A percentile compares a stretch with the other conserved stretches of the same genome.
Conservation (phyloP, 768 basidiomycete species). For the Serendipita sp. region DNA sequence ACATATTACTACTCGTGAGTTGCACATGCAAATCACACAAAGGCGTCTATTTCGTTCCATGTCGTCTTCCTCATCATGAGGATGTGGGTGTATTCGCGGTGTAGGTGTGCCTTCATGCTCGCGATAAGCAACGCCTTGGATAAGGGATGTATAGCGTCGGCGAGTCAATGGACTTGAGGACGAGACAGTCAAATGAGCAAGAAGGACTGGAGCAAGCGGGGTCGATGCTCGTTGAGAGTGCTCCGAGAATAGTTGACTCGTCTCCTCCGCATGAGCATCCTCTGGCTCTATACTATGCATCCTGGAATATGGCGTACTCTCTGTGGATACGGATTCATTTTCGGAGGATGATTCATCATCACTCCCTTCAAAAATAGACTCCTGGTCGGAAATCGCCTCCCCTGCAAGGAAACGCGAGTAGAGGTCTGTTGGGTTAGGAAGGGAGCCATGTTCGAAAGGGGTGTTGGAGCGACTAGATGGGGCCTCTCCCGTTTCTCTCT, state of each 20-base stretch:
- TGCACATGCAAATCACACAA: constrained; percentile 61
- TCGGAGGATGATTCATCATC: constrained; percentile 1
- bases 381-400: constrained; percentile 35
- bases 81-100: constrained; percentile 8
- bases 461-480: constrained; percentile 3
- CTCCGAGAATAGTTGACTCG: constrained; percentile 11
- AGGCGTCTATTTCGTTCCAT: constrained; percentile 12
- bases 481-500: constrained; percentile 9
- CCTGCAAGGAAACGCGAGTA: constrained; percentile 47
- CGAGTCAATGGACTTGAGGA: constrained; percentile 34
- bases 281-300: constrained; percentile 13
- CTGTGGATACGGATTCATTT: constrained; percentile 10
- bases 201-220: constrained; percentile 27
- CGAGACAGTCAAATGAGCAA: constrained; percentile 36
- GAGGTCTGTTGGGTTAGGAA: constrained; percentile 13
- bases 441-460: constrained; percentile 9
- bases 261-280: constrained; percentile 14
- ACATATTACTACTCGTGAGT: constrained; percentile 54
- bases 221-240: constrained; percentile 17
- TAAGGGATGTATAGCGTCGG: constrained; percentile 27
- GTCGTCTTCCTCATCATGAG: background rate
- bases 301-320: constrained; percentile 15
- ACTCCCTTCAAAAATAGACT: constrained; percentile 22
- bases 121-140: constrained; percentile 13
- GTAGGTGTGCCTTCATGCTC: background rate